These are phyloP conservation scores for Pholiota conissans DNA, from an alignment of 768 basidiomycete species.

Conservation along the genomic window DNA sequence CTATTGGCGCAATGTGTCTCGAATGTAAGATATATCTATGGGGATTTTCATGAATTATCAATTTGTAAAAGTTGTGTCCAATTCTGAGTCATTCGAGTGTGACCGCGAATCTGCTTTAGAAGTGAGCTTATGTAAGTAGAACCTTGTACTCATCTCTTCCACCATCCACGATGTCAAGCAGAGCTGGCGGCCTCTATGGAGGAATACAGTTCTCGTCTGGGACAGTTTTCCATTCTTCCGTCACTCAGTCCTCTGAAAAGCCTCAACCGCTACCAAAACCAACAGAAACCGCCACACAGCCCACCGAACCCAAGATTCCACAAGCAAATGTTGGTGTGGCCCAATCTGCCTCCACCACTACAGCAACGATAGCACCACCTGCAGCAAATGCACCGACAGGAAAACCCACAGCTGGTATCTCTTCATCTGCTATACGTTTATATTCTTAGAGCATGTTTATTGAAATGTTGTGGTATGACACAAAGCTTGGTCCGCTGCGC, in stretches of 20 bases:
- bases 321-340: constrained; percentile 15
- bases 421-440: constrained; percentile 49
- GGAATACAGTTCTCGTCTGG: constrained; percentile 83
- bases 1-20: too few species aligned
- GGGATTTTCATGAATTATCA: too few species aligned
- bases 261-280: constrained; percentile 18
- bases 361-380: constrained; percentile 23
- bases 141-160: constrained; percentile 10
- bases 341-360: constrained; percentile 23
- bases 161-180: constrained; percentile 61
- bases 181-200: constrained; percentile 84
- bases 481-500: constrained; percentile 86
- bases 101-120: too few species aligned
- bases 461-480: constrained; percentile 45
- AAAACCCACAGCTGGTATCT: constrained; percentile 61
- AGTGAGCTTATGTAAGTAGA: not conserved
- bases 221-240: constrained; percentile 47
- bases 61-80: too few species aligned
- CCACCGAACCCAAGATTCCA: constrained; percentile 10
- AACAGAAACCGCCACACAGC: constrained; percentile 11
- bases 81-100: not conserved
- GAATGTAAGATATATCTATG: not conserved
- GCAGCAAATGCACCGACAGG: constrained; percentile 28
- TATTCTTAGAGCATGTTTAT: constrained; percentile 54
- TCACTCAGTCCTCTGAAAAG: constrained; percentile 17